These are phyloP conservation scores for Claviceps digitariae DNA, from an alignment of 2,329 filamentous ascomycete species.

Conservation along the genomic window DNA sequence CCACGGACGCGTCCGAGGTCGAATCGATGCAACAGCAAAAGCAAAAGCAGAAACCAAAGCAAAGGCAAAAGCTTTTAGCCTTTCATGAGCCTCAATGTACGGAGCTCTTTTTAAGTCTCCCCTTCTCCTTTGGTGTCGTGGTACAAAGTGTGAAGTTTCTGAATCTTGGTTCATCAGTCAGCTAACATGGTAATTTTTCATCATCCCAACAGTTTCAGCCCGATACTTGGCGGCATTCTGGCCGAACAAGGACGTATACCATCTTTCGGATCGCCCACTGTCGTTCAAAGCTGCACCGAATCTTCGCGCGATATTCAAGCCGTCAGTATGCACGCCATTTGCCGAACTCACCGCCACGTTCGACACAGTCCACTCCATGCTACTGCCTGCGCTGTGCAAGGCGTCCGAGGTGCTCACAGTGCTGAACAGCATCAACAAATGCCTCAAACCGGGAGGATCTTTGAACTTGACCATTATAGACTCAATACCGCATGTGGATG, in stretches of 20 bases:
- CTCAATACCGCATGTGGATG: conserved; percentile 41
- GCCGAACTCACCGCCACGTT: conserved; percentile 29
- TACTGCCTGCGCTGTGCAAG: conserved; percentile 42
- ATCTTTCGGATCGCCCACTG: conserved; percentile 3
- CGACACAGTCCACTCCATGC: conserved; percentile 36
- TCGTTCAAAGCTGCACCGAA: conserved; percentile 2
- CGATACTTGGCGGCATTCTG: background rate
- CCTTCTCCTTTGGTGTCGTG: background rate
- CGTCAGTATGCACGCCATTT: conserved; percentile 8
- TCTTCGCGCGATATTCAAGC: conserved; percentile 1
- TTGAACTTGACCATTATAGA: conserved; percentile 50
- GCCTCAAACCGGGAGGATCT: conserved; percentile 39
- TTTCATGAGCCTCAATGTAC: conserved; percentile 39
- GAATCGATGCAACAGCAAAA: background rate
- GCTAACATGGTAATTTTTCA: background rate
- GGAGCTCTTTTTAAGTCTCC: background rate
- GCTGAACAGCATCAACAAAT: conserved; percentile 41
- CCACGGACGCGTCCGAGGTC: background rate
- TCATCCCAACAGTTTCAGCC: background rate
- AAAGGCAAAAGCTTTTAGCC: conserved; percentile 25
- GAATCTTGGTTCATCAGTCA: background rate
- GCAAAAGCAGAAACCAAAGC: conserved; percentile 12
- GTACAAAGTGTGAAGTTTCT: background rate
- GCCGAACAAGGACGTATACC: conserved; percentile 1
- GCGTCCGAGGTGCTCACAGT: conserved; percentile 42